Percentiles rank a stretch among this genome's conserved stretches.
Conservation (phyloP, 2,329 filamentous ascomycete genomes). For the Amphichorda felina region DNA sequence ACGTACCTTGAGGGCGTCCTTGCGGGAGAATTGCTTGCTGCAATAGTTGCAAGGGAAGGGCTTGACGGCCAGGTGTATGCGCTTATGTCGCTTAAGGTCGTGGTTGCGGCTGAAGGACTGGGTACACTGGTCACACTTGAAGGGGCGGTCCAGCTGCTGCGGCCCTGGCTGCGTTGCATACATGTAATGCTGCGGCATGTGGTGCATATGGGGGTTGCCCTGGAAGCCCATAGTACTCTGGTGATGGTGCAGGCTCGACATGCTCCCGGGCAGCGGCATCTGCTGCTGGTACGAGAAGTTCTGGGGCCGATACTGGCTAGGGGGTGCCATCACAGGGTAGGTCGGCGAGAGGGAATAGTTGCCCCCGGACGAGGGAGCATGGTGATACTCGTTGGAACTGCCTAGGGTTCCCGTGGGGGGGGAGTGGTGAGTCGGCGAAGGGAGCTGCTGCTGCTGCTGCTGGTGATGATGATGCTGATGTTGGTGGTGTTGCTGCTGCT, state of each 20-base stretch:
- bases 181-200: constrained; percentile 39
- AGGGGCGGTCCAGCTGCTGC: constrained; percentile 59
- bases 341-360: too few relatives aligned
- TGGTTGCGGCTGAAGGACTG: constrained; percentile 96
- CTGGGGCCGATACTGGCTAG: constrained; percentile 33
- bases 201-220: constrained; percentile 14
- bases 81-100: constrained; percentile 89
- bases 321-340: constrained; percentile 27
- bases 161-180: constrained; percentile 31
- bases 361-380: too few relatives aligned
- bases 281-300: constrained; percentile 26
- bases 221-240: constrained; percentile 61
- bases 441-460: not conserved
- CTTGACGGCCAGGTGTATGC: constrained; percentile 91
- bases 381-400: too few relatives aligned
- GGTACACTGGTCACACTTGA: constrained; percentile 85
- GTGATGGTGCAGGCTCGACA: constrained; percentile 68
- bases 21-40: constrained; percentile 93
- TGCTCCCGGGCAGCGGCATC: constrained; percentile 38
- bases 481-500: constrained; percentile 26
- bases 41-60: constrained; percentile 86
- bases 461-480: constrained; percentile 24
- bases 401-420: not conserved
- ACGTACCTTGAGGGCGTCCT: constrained; percentile 89
- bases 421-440: not conserved